These are phyloP conservation scores for Trichosporon sp. DNA, from an alignment of 1,284 basidiomycete genomes.

Conservation along the genomic window DNA sequence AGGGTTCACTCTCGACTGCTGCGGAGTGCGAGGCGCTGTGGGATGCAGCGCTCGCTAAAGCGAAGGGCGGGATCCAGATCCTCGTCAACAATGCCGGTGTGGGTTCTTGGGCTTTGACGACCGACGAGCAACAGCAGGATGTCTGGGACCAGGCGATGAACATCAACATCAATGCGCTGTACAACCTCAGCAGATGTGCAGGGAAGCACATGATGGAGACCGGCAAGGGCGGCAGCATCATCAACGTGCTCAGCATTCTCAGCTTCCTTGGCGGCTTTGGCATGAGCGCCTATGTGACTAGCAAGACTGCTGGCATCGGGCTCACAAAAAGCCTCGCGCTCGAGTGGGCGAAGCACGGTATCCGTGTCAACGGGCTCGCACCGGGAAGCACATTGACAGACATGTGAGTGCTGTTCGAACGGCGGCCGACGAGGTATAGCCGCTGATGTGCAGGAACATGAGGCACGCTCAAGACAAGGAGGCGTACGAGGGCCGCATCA, in stretches of 20 bases:
- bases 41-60: neutral
- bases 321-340: slow-evolving; percentile 69
- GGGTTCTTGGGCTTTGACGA: neutral
- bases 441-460: slow-evolving; percentile 9
- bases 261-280: slow-evolving; percentile 51
- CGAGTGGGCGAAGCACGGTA: slow-evolving; percentile 67
- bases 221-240: slow-evolving; percentile 29
- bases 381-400: slow-evolving; percentile 81
- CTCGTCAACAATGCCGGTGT: neutral
- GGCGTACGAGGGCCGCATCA: slow-evolving; percentile 15
- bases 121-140: neutral
- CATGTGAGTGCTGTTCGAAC: slow-evolving; percentile 47
- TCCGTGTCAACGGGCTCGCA: slow-evolving; percentile 77
- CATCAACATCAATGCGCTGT: slow-evolving; percentile 37
- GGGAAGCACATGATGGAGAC: slow-evolving; percentile 35
- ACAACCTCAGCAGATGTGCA: slow-evolving; percentile 30
- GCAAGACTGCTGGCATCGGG: slow-evolving; percentile 57
- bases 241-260: slow-evolving; percentile 39
- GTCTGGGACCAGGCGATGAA: neutral
- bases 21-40: neutral
- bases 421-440: too few species aligned
- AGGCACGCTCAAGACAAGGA: slow-evolving; percentile 21
- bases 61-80: neutral
- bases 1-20: slow-evolving; percentile 58
- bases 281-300: slow-evolving; percentile 60